These are phyloP conservation scores for Neurospora crassa DNA, from an alignment of 2,329 filamentous ascomycete species.

Conservation along the genomic window DNA sequence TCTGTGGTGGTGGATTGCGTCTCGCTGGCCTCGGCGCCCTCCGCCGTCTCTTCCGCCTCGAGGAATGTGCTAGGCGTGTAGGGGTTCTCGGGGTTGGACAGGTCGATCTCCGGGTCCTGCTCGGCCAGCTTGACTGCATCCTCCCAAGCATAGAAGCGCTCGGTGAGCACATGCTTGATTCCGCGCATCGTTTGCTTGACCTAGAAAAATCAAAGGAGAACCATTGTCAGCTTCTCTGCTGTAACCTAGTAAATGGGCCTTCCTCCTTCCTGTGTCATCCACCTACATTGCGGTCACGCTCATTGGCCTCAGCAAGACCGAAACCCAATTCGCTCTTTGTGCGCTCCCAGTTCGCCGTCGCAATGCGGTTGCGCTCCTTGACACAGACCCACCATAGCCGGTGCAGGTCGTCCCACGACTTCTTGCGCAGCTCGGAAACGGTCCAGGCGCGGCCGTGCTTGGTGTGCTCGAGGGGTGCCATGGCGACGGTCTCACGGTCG, in stretches of 20 bases:
- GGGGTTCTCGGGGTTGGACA: conserved; percentile 38
- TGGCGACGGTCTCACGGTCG: conserved; percentile 55
- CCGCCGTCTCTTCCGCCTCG: conserved; percentile 26
- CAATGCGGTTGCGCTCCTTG: conserved; percentile 81
- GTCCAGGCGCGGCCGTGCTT: conserved; percentile 76
- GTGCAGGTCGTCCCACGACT: conserved; percentile 92
- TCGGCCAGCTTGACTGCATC: conserved; percentile 60
- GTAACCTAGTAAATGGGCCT: neutral
- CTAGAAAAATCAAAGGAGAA: conserved; percentile 32
- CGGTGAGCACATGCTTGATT: conserved; percentile 78
- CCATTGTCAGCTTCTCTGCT: conserved; percentile 4
- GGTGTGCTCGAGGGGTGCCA: conserved; percentile 59
- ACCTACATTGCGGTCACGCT: conserved; percentile 59
- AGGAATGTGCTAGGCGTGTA: conserved; percentile 37
- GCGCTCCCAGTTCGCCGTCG: conserved; percentile 67
- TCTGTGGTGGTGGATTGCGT: conserved; percentile 1
- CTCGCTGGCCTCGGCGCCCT: conserved; percentile 22
- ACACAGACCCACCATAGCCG: conserved; percentile 89
- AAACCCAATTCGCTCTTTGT: conserved; percentile 59
- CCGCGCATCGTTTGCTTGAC: conserved; percentile 66
- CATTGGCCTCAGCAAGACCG: conserved; percentile 57
- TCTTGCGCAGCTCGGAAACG: conserved; percentile 73
- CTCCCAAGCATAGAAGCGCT: conserved; percentile 82
- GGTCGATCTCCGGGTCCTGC: conserved; percentile 56
- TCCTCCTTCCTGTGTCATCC: neutral